phyloP scores from a whole-genome alignment of 2,329 filamentous ascomycete species.

The Xylaria polymorpha region DNA sequence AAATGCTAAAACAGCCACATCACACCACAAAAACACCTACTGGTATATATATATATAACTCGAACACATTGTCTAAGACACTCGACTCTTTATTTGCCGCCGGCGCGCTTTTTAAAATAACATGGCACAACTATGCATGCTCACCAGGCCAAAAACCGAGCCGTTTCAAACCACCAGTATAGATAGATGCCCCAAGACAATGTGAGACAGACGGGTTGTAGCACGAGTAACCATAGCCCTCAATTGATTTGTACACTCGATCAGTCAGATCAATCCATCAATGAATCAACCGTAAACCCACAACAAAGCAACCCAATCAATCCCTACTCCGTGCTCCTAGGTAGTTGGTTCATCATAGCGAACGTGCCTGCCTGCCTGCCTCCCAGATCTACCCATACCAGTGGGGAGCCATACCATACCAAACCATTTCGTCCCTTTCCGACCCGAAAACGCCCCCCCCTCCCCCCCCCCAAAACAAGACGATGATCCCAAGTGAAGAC shows the following conservation, averaged over 20 bases:
- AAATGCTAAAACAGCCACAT: neutral
- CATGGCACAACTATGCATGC: neutral
- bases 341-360: conserved; percentile 23
- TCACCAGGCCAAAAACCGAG: neutral
- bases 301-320: neutral
- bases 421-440: neutral
- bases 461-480: neutral
- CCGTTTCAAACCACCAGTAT: neutral
- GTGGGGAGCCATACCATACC: neutral
- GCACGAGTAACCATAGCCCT: neutral
- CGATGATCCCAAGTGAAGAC: neutral
- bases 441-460: conserved; percentile 3
- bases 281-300: neutral
- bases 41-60: no score
- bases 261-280: neutral
- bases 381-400: conserved; percentile 12
- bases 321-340: conserved; percentile 26
- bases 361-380: conserved; percentile 13
- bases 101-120: neutral
- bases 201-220: neutral
- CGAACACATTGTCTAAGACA: neutral
- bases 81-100: neutral
- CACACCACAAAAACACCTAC: neutral
- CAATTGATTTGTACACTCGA: conserved; percentile 1
- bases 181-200: neutral